Base-by-base conservation (phyloP, 2,329 filamentous ascomycete species). In the Colletotrichum tofieldiae region DNA sequence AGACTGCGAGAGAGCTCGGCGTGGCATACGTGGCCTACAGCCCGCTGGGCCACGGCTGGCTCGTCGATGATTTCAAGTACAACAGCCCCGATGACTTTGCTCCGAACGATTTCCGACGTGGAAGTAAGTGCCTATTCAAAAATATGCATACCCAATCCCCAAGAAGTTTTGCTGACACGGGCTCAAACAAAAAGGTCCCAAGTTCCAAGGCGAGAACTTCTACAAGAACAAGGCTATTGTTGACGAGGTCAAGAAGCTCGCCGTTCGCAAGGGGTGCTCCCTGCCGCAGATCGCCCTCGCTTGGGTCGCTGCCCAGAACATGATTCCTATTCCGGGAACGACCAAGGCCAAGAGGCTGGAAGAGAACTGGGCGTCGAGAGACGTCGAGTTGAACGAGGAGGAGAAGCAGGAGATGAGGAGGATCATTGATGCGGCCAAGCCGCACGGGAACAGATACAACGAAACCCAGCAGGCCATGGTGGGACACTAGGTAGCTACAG, bases 291-390 rank as follows among this genome's bases (percentile, higher is more conserved):
- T 84, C 8, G 82, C 83, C 0, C 78, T 84, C 0, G 81, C 82
- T 0, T 84, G 82, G 83, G 82, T 84, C 1, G 80, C 78, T 12
- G 76, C 81, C 77, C 81, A 84, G 51, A 80, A 81, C 0, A 76
- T 85, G 77, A 85, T 87, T 71, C 77, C 84, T 0, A 86, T 86
- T 60, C 84, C 85, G 0, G 85, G 86, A 1, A 85, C 84, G 0
- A 85, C 83, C 0, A 85, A 84, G 73, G 67, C 79, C 0, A 59
- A 71, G 5, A 79, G 84, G 0, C 60, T 85, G 8, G 82, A 83
- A 58, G 80, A 84, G 62, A 86, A 85, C 67, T 84, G 79, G 79
- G 76, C 76, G 0, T 83, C 82, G 1, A 71, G 81, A 32, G 75
- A 83, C 12, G 74, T 84, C 56, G 78, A 81, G 1, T 67, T 84